Percentiles rank a stretch among this genome's conserved stretches.
phyloP scores from a whole-genome alignment of 345 rosid species.

The Eucalyptus erythrocorys region DNA sequence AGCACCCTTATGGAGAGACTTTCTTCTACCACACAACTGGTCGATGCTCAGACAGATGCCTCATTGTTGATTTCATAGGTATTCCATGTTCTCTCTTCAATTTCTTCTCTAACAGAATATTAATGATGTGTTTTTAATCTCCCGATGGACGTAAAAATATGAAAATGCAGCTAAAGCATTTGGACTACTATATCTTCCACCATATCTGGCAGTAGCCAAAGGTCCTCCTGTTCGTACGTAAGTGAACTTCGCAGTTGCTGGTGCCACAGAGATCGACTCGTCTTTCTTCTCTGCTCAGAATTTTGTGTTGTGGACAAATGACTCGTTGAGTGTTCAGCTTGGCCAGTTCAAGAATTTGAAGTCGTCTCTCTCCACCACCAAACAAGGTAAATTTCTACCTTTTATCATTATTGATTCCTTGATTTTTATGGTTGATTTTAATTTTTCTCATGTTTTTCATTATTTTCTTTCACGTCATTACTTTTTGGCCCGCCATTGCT shows the following conservation, averaged over 20 bases:
- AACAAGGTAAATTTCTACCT: conserved; percentile 12
- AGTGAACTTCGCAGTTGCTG: conserved; percentile 50
- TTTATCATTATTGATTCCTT: background rate
- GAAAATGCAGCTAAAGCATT: background rate
- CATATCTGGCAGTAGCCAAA: background rate
- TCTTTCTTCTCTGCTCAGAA: conserved; percentile 12
- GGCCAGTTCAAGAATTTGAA: conserved; percentile 44
- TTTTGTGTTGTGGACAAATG: conserved; percentile 29
- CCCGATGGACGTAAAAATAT: conserved; percentile 1
- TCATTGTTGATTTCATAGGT: conserved; percentile 12
- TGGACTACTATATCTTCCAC: background rate
- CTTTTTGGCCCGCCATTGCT: too few relatives aligned
- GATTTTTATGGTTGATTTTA: background rate
- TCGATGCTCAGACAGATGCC: background rate
- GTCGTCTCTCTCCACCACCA: conserved; percentile 25
- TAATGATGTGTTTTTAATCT: conserved; percentile 36
- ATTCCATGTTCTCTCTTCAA: background rate
- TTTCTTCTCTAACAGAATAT: background rate
- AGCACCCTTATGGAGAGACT: conserved; percentile 36
- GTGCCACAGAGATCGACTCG: conserved; percentile 36
- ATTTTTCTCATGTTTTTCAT: background rate
- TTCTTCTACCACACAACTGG: conserved; percentile 39
- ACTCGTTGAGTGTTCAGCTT: conserved; percentile 28
- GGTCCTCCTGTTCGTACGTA: background rate
- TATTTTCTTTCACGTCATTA: background rate